These are phyloP conservation scores for Candida lessepsii DNA, from an alignment of 805 yeast genomes.

Conservation along the genomic window DNA sequence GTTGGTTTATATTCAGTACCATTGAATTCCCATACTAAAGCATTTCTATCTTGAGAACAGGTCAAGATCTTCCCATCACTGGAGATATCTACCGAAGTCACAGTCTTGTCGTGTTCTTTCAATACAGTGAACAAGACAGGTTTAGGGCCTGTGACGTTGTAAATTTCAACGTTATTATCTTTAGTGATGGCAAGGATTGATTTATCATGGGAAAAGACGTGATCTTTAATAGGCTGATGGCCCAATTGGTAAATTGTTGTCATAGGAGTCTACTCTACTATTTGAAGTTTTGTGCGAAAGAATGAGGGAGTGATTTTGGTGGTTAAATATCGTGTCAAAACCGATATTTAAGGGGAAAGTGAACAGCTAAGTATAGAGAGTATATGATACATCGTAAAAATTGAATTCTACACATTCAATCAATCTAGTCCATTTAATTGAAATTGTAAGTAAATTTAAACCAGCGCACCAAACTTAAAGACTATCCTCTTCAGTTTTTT, in stretches of 20 bases:
- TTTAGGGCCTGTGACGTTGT: conserved; percentile 49
- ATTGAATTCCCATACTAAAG: conserved; percentile 87
- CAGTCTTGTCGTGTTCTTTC: conserved; percentile 86
- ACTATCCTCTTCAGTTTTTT: conserved; percentile 21
- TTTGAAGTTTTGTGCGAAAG: neutral
- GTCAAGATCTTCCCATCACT: conserved; percentile 88
- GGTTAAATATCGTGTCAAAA: neutral
- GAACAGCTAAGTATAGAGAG: too few species aligned
- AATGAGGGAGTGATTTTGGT: neutral
- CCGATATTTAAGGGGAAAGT: neutral
- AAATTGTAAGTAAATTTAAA: too few species aligned
- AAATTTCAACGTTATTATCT: conserved; percentile 72
- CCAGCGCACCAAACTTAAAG: neutral
- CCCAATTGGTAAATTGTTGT: conserved; percentile 62
- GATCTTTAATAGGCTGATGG: conserved; percentile 86
- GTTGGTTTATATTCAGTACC: conserved; percentile 71
- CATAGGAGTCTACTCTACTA: conserved; percentile 17
- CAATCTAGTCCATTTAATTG: too few species aligned
- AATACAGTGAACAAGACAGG: conserved; percentile 67
- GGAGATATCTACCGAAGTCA: conserved; percentile 92
- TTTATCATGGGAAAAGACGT: conserved; percentile 74
- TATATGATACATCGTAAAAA: too few species aligned
- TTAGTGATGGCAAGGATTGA: conserved; percentile 75
- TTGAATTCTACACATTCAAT: too few species aligned
- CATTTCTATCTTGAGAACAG: conserved; percentile 96